Conservation (phyloP, 345 rosid genomes). For the Pistacia integerrima region DNA sequence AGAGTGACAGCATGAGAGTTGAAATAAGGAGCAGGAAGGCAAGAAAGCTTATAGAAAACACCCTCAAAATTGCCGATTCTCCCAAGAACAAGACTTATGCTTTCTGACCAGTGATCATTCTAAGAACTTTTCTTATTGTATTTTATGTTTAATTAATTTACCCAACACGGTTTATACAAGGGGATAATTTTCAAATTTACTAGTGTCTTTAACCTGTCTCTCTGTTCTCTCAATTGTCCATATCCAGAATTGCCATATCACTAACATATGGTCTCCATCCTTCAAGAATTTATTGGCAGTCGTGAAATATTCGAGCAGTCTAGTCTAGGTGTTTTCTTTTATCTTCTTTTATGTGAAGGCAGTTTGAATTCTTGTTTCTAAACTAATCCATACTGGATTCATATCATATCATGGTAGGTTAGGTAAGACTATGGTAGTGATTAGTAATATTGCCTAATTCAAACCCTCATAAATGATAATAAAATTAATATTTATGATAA, state of each 20-base stretch:
- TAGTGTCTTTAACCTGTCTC: background rate
- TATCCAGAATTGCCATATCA: background rate
- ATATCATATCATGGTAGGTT: too few relatives aligned
- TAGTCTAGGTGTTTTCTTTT: too few relatives aligned
- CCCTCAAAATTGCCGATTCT: constrained; percentile 78
- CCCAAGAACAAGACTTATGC: constrained; percentile 57
- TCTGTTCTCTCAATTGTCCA: background rate
- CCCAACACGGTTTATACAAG: background rate
- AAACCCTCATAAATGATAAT: too few relatives aligned
- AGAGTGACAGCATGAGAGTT: constrained; percentile 93
- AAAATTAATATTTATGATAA: too few relatives aligned
- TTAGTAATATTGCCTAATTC: too few relatives aligned
- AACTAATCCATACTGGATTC: too few relatives aligned
- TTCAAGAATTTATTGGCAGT: background rate
- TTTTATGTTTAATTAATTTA: background rate
- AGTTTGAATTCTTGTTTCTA: too few relatives aligned
- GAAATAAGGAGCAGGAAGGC: constrained; percentile 90
- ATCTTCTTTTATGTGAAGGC: too few relatives aligned
- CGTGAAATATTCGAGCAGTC: too few relatives aligned
- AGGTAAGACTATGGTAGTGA: too few relatives aligned
- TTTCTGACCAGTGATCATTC: constrained; percentile 27
- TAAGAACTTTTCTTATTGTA: background rate
- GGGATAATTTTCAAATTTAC: background rate
- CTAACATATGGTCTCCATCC: background rate
- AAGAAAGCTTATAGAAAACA: constrained; percentile 64